Conservation (phyloP, 2,329 filamentous ascomycete species). For the Geosmithia putterillii region DNA sequence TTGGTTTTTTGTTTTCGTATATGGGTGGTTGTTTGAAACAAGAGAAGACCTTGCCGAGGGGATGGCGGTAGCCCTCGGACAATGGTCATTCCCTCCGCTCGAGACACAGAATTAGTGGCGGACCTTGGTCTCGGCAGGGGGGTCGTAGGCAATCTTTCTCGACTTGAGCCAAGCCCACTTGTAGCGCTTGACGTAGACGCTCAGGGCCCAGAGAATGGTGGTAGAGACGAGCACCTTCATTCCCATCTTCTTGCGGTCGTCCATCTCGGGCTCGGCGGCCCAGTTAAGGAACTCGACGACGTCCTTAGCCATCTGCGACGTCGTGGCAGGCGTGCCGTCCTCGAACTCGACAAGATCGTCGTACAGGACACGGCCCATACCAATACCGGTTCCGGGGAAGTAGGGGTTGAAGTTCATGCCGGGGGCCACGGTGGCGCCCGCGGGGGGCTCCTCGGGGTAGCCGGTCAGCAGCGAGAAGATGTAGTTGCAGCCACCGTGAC, state of each 20-base stretch:
- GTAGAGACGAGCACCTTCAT: constrained; percentile 85
- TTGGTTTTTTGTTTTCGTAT: neutral
- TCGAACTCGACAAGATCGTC: constrained; percentile 98
- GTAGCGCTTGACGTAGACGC: constrained; percentile 98
- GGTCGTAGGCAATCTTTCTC: constrained; percentile 82
- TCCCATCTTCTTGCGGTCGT: constrained; percentile 99
- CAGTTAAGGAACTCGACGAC: constrained; percentile 99
- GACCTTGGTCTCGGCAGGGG: constrained; percentile 45
- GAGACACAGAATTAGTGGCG: constrained; percentile 30
- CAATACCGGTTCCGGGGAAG: constrained; percentile 98
- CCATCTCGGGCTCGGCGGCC: constrained; percentile 98
- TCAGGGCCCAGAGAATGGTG: constrained; percentile 69
- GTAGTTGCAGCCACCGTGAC: constrained; percentile 97
- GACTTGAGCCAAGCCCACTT: constrained; percentile 97
- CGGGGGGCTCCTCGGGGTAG: constrained; percentile 91
- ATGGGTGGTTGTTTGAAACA: neutral
- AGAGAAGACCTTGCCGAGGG: constrained; percentile 9
- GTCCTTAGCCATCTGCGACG: constrained; percentile 99
- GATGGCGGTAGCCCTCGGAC: too few species aligned
- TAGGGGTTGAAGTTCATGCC: constrained; percentile 99
- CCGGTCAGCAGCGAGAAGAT: constrained; percentile 95
- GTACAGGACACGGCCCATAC: constrained; percentile 97
- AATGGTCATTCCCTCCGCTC: too few species aligned
- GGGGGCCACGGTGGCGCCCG: constrained; percentile 70
- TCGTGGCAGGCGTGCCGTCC: constrained; percentile 84